Evolutionary conservation across 2,329 filamentous ascomycete genomes (phyloP).

Genomic region (Aspergillus ochraceus): DNA sequence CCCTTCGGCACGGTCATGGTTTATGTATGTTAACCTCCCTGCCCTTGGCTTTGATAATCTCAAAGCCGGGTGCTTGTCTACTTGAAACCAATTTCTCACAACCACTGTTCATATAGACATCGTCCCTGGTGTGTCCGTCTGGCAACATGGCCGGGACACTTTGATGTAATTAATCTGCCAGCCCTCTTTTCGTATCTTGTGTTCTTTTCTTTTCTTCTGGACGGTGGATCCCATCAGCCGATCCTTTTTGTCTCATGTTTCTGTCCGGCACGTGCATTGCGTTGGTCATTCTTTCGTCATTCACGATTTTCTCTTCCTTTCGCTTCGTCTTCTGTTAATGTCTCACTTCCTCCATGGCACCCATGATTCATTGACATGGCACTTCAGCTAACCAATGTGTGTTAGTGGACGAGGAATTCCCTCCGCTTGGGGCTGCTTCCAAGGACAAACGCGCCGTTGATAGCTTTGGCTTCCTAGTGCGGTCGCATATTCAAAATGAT

Average conservation of each 20-base stretch:
- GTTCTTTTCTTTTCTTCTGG: conserved; percentile 14
- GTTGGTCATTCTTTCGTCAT: conserved; percentile 3
- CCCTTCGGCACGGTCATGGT: conserved; percentile 36
- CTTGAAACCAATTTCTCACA: conserved; percentile 49
- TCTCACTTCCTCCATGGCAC: neutral
- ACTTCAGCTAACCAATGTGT: conserved; percentile 26
- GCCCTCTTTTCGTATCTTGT: conserved; percentile 29
- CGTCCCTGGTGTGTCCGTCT: conserved; percentile 30
- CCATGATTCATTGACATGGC: neutral
- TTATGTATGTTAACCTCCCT: conserved; percentile 55
- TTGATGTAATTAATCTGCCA: conserved; percentile 38
- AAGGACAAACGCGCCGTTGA: conserved; percentile 38
- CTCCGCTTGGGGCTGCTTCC: conserved; percentile 42
- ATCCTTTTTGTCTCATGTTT: neutral
- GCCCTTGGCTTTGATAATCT: conserved; percentile 40
- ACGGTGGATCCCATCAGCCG: neutral
- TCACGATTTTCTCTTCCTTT: neutral
- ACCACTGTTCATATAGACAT: conserved; percentile 44
- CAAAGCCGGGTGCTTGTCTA: conserved; percentile 40
- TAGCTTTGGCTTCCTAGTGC: conserved; percentile 37
- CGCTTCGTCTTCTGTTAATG: neutral
- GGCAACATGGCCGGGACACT: conserved; percentile 21
- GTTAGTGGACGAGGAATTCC: conserved; percentile 49
- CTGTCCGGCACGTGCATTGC: neutral
- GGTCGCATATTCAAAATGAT: conserved; percentile 35